Percentiles rank a stretch among this genome's conserved stretches.
These are phyloP conservation scores for Herpotrichia juniperi DNA, from an alignment of 2,329 filamentous ascomycete species.

Conservation along the genomic window DNA sequence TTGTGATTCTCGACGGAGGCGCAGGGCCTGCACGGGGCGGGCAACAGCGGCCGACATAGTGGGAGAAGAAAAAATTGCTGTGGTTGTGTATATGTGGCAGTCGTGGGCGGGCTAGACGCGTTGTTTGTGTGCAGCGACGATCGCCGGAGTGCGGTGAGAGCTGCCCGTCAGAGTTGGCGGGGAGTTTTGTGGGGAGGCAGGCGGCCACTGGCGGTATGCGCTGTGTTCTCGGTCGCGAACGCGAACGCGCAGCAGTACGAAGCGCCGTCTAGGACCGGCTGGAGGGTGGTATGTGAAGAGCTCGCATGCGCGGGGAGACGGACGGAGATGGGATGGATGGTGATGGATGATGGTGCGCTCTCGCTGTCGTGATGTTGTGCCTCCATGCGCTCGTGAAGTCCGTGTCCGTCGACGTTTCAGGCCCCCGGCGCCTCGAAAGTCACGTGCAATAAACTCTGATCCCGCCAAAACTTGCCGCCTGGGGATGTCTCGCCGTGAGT, in stretches of 20 bases:
- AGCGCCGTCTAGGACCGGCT: neutral
- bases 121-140: neutral
- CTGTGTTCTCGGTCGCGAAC: neutral
- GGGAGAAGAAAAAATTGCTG: neutral
- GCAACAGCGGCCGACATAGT: slow-evolving; percentile 42
- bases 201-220: neutral
- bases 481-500: too few species aligned
- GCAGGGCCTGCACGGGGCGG: slow-evolving; percentile 49
- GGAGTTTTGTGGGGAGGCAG: neutral
- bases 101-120: neutral
- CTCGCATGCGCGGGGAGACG: neutral
- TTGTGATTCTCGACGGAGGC: slow-evolving; percentile 51
- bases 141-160: neutral
- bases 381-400: neutral
- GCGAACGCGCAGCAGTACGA: neutral
- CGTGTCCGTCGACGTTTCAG: neutral
- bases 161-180: neutral
- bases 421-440: neutral
- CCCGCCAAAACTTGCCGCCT: too few species aligned
- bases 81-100: neutral
- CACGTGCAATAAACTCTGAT: neutral
- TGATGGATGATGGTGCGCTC: neutral
- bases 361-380: neutral
- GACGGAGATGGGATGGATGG: neutral
- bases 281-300: neutral